Evolutionary conservation across 495 filamentous ascomycete species (phyloP).

Genomic region (Pyronema domesticum): DNA sequence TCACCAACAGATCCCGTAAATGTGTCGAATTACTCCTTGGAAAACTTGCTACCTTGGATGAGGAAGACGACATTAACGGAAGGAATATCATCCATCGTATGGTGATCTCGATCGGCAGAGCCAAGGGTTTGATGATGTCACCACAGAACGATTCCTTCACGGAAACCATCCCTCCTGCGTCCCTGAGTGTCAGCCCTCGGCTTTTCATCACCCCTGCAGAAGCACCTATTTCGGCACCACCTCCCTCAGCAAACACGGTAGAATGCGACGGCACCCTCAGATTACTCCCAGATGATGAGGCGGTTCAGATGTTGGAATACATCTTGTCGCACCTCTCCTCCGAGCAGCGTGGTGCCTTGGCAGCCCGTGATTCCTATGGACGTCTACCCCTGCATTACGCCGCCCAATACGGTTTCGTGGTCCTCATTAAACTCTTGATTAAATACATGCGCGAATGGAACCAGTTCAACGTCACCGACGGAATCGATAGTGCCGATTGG

Average conservation of each 20-base stretch:
- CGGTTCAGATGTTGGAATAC: slow-evolving; percentile 54
- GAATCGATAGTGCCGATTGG: slow-evolving; percentile 71
- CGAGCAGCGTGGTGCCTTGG: slow-evolving; percentile 49
- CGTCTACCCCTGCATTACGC: slow-evolving; percentile 88
- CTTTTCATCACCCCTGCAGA: slow-evolving; percentile 60
- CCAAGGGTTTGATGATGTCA: slow-evolving; percentile 36
- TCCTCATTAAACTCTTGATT: slow-evolving; percentile 74
- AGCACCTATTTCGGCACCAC: slow-evolving; percentile 43
- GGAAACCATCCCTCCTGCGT: slow-evolving; percentile 3
- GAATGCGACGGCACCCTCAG: slow-evolving; percentile 36
- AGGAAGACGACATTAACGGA: slow-evolving; percentile 79
- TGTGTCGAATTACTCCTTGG: slow-evolving; percentile 54
- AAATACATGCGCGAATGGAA: slow-evolving; percentile 75
- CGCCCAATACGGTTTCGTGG: slow-evolving; percentile 80
- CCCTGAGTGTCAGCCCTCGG: slow-evolving; percentile 6
- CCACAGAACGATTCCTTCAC: slow-evolving; percentile 9
- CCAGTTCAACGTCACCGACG: slow-evolving; percentile 63
- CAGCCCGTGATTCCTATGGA: slow-evolving; percentile 55
- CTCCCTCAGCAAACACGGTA: slow-evolving; percentile 30
- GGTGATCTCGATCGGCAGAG: slow-evolving; percentile 72
- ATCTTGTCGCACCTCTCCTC: slow-evolving; percentile 53
- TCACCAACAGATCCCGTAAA: slow-evolving; percentile 47
- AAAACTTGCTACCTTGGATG: slow-evolving; percentile 51
- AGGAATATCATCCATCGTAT: slow-evolving; percentile 86
- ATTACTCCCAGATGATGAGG: slow-evolving; percentile 51